Evolutionary conservation across 768 basidiomycete species (phyloP), one percentile per base, ranked within the genome.

Genomic region (Lentinula aciculospora): DNA sequence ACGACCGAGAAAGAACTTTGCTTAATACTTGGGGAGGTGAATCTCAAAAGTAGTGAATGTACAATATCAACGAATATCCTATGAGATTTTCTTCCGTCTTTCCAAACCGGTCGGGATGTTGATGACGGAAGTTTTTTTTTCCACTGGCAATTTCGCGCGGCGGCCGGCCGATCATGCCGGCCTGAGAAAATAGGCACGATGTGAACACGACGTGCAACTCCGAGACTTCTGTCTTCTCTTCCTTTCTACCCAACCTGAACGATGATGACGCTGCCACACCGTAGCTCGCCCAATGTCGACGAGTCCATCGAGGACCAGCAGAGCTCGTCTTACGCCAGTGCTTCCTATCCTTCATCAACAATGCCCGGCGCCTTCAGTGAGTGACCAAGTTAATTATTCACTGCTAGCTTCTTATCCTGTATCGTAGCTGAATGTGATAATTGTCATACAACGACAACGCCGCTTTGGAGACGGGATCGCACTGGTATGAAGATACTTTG

Each of bases 231-330:
- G 21, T 29, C 40, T 23, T 45, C 19, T 28, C 28, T 45, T 23
- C 31, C 54, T 45, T 45, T 34, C 37, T 25, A 25, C 23, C 21
- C n/a, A 29, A 7, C 53, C 28, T 54, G n/a, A 42, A 56, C 40
- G 54, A 56, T 56, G 54, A 56, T 56, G 54, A 56, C 54, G 54
- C 45, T 56, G 54, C 53, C 53, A 39, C 54, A 46, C 54, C 54
- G 54, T 56, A 56, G 12, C 25, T 56, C 54, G 40, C 54, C 54
- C 54, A 56, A 56, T 42, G 42, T 45, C 54, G 54, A 55, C 54
- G 54, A 49, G 3, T 28, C 19, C 28, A 27, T 44, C 7, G 54
- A 56, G n/a, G 54, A 56, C 44, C 42, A 44, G 39, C 54, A 56
- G 54, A 56, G 54, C 27, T 40, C 54, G 21, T 42, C 40, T 28